Conservation (phyloP, 495 filamentous ascomycete species). For the Xylaria flabelliformis region DNA sequence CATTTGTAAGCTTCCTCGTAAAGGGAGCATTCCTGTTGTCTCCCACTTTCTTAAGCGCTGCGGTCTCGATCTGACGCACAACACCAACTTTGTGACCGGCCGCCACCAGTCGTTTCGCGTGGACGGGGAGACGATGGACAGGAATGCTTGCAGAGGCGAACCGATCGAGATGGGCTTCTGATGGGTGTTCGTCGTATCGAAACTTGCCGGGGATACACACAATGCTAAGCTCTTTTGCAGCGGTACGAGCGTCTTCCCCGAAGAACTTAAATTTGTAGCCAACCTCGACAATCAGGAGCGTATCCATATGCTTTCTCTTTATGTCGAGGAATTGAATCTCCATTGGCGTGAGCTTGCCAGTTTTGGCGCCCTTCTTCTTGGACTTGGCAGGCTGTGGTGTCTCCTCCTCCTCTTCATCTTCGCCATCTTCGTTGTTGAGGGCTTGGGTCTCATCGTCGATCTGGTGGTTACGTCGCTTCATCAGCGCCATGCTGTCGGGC, state of each 20-base stretch:
- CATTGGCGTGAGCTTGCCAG: conserved; percentile 90
- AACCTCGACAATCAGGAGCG: conserved; percentile 87
- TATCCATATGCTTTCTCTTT: conserved; percentile 89
- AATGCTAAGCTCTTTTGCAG: conserved; percentile 90
- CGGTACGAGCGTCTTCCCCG: conserved; percentile 92
- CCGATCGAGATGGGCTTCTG: conserved; percentile 88
- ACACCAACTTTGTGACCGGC: conserved; percentile 97
- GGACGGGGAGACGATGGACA: conserved; percentile 88
- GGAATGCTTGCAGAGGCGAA: conserved; percentile 98
- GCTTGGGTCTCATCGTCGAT: conserved; percentile 58
- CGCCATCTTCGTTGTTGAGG: conserved; percentile 54
- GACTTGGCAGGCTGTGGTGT: conserved; percentile 50
- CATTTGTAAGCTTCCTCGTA: conserved; percentile 87
- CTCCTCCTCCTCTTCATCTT: conserved; percentile 63
- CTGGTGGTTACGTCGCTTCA: conserved; percentile 63
- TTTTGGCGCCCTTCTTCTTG: conserved; percentile 75
- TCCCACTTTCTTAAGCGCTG: conserved; percentile 94
- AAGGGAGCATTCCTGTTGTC: conserved; percentile 96
- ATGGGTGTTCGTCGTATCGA: conserved; percentile 92
- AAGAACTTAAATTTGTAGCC: conserved; percentile 99
- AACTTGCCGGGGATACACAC: conserved; percentile 97
- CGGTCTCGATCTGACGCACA: conserved; percentile 95
- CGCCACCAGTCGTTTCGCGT: conserved; percentile 90
- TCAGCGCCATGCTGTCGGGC: conserved; percentile 76
- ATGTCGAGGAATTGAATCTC: conserved; percentile 93